Percentiles rank a stretch among this genome's conserved stretches.
Conservation (phyloP, 345 rosid genomes). For the Punica granatum region DNA sequence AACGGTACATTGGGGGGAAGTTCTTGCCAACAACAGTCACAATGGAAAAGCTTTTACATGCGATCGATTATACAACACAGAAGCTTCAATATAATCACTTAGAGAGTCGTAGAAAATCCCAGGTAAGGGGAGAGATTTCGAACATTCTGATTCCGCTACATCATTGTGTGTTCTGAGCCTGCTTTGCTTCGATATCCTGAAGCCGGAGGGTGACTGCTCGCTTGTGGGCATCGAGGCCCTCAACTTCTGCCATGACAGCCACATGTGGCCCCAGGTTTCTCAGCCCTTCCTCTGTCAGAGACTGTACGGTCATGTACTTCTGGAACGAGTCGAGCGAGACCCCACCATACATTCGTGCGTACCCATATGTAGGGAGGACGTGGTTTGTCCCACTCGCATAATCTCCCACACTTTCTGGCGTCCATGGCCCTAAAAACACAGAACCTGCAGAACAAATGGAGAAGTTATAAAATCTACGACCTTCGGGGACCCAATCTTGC, state of each 20-base stretch:
- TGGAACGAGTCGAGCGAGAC: constrained; percentile 83
- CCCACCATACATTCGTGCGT: constrained; percentile 90
- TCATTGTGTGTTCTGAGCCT: constrained; percentile 27
- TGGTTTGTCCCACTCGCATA: constrained; percentile 89
- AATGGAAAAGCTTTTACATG: no score
- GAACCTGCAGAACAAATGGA: constrained; percentile 41
- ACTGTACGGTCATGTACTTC: constrained; percentile 81
- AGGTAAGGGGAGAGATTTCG: neutral
- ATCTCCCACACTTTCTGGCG: constrained; percentile 95
- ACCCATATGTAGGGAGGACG: constrained; percentile 67
- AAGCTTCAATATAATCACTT: no score
- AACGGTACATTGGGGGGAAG: no score
- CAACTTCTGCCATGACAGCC: constrained; percentile 78
- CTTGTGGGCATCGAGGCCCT: constrained; percentile 88
- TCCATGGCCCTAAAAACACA: constrained; percentile 85
- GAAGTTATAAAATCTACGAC: neutral
- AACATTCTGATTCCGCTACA: neutral
- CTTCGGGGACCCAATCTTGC: neutral
- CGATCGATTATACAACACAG: no score
- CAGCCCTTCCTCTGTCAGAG: constrained; percentile 79
- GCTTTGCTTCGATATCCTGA: constrained; percentile 62
- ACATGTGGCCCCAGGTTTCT: constrained; percentile 73
- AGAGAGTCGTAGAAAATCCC: neutral
- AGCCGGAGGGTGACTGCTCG: constrained; percentile 89
- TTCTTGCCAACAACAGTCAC: no score